Evolutionary conservation across 768 basidiomycete genomes (phyloP).

Genomic region (Auricularia sp.): DNA sequence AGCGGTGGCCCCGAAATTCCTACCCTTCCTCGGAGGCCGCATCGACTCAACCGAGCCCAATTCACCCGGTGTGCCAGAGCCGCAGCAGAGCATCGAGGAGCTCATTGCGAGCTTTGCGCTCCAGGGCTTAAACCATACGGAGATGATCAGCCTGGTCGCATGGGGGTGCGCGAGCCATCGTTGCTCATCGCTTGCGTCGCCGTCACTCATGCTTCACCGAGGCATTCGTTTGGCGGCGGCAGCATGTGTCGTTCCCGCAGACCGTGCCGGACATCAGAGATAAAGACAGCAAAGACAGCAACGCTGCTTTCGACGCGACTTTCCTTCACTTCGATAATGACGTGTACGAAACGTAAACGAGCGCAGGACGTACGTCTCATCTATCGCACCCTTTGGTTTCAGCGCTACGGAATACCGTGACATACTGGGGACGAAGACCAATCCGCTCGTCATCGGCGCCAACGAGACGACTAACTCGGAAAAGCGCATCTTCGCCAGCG

Average conservation of each 20-base stretch:
- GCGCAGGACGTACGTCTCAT: too few species aligned
- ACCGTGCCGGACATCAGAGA: constrained; percentile 19
- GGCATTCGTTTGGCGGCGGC: constrained; percentile 21
- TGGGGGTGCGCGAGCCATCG: constrained; percentile 15
- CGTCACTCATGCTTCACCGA: constrained; percentile 31
- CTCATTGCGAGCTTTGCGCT: constrained; percentile 31
- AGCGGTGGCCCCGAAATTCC: constrained; percentile 29
- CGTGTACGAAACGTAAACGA: constrained; percentile 13
- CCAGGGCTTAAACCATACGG: constrained; percentile 31
- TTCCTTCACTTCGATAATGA: constrained; percentile 2
- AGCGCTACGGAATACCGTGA: too few species aligned
- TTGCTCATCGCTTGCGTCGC: not conserved
- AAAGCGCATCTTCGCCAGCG: constrained; percentile 29
- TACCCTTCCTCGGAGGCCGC: constrained; percentile 33
- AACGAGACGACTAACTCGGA: constrained; percentile 33
- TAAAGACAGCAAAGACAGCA: not conserved
- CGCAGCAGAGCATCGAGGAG: constrained; percentile 28
- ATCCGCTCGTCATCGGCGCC: constrained; percentile 26
- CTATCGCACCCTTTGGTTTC: too few species aligned
- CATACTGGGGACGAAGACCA: constrained; percentile 18
- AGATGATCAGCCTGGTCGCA: constrained; percentile 41
- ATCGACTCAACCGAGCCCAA: constrained; percentile 31
- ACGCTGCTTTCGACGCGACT: constrained; percentile 2
- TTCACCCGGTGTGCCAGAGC: constrained; percentile 32
- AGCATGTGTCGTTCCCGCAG: constrained; percentile 33